Evolutionary conservation across 1,139 yeast genomes (phyloP), one percentile per base, ranked within the genome.

Genomic region (Blastobotrys indianensis): DNA sequence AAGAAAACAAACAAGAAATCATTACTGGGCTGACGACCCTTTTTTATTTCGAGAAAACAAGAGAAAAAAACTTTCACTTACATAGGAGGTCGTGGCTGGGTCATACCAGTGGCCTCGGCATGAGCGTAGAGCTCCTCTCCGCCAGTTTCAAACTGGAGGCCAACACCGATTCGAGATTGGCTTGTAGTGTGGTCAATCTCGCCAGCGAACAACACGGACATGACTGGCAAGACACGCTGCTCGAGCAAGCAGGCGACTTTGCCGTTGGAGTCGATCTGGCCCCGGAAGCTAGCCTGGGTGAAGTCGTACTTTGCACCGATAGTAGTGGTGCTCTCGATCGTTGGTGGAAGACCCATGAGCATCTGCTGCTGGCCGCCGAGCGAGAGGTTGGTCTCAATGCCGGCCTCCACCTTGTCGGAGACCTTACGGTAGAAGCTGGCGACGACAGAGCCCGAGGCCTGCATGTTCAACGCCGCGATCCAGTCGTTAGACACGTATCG

Each of bases 251-350:
- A 87, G 50, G 85, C 77, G 48, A 92, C 94, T 72, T 86, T 88
- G 68, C 98, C 98, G 51, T 77, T 75, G 46, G 95, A 80, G 70
- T 90, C 97, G 53, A 92, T 65, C 69, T 90, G 95, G 62, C 97
- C 97, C 70, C 98, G 82, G 79, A 87, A 88, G 48, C 87, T 83
- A 51, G 95, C 83, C 70, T 88, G 94, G 73, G 97, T 88, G 77
- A 88, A 94, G 73, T 92, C 98, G 70, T 92, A 92, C 73, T 90
- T 92, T 61, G 97, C 96, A 69, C 97, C 98, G 49, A 92, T 68
- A 53, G 97, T 85, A 60, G 99, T 90, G 59, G 79, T 78, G 62
- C 95, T 97, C 65, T 90, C 97, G 50, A 87, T 75, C 44, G 82
- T 80, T 39, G 95, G 90, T 53, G 94, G 86, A 48, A 85, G 80